Conservation (phyloP, 352 stramenopile species). For the Pythium phragmitis region DNA sequence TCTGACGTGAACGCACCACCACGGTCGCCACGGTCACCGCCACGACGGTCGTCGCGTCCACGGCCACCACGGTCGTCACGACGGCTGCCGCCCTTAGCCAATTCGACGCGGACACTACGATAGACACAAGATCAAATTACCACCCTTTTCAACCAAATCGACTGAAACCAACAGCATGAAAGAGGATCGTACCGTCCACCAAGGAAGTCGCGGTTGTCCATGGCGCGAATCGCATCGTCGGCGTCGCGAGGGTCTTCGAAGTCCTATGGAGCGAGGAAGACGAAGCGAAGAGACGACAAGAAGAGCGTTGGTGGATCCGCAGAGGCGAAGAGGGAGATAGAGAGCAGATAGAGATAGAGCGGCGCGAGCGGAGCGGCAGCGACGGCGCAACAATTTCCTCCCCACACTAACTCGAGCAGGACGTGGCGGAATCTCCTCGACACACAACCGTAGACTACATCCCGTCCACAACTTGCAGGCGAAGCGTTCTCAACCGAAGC, state of each 20-base stretch:
- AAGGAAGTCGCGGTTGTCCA: slow-evolving; percentile 86
- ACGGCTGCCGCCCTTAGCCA: slow-evolving; percentile 74
- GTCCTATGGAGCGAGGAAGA: slow-evolving; percentile 70
- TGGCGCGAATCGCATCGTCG: slow-evolving; percentile 83
- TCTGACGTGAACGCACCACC: slow-evolving; percentile 34
- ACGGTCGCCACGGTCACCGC: slow-evolving; percentile 60
- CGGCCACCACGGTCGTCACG: slow-evolving; percentile 48
- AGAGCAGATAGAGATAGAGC: slow-evolving; percentile 14
- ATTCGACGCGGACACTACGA: slow-evolving; percentile 75
- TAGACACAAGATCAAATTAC: slow-evolving; percentile 5
- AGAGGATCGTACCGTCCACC: slow-evolving; percentile 56
- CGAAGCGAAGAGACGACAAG: slow-evolving; percentile 43
- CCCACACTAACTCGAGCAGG: slow-evolving; percentile 12
- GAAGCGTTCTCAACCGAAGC: slow-evolving; percentile 5
- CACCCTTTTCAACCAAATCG: neutral
- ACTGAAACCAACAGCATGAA: neutral
- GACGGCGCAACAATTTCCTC: slow-evolving; percentile 3
- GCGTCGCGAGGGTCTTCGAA: slow-evolving; percentile 88
- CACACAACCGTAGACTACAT: neutral
- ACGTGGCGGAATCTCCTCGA: neutral
- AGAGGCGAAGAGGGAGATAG: slow-evolving; percentile 45
- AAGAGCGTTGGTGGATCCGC: slow-evolving; percentile 31
- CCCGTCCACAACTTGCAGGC: slow-evolving; percentile 2
- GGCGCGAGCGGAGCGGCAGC: slow-evolving; percentile 19
- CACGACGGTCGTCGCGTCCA: slow-evolving; percentile 34